Evolutionary conservation across 2,329 filamentous ascomycete species (phyloP).

Genomic region (Pseudophaeomoniella oleicola): DNA sequence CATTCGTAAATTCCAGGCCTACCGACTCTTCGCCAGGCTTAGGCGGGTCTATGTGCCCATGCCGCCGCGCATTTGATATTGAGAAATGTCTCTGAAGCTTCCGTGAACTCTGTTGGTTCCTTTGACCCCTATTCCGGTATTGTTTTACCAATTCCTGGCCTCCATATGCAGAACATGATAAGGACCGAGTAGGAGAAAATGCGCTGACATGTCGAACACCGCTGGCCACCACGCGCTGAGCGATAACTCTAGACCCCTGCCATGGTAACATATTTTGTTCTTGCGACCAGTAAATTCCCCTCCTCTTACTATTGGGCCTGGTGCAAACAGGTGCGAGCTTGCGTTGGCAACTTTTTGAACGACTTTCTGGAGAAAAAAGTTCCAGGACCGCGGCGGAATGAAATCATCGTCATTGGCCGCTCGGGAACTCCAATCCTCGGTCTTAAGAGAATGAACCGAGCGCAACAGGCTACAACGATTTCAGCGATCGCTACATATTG

Average conservation of each 20-base stretch:
- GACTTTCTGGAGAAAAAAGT: neutral
- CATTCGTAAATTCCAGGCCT: too few species aligned
- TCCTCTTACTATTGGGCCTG: neutral
- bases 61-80: constrained; percentile 42
- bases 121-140: too few species aligned
- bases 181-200: too few species aligned
- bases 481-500: too few species aligned
- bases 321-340: neutral
- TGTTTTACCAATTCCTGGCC: too few species aligned
- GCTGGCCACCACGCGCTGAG: neutral
- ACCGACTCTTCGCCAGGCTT: constrained; percentile 84
- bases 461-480: too few species aligned
- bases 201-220: too few species aligned
- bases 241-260: neutral
- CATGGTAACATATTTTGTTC: neutral
- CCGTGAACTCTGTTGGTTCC: too few species aligned
- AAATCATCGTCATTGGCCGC: neutral
- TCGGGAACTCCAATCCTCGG: constrained; percentile 2
- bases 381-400: neutral
- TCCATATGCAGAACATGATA: too few species aligned
- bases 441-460: neutral
- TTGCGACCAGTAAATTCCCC: neutral
- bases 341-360: neutral
- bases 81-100: constrained; percentile 52
- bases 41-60: constrained; percentile 71